Evolutionary conservation across 257 asterid species (phyloP).

Genomic region (Lycium ferocissimum): DNA sequence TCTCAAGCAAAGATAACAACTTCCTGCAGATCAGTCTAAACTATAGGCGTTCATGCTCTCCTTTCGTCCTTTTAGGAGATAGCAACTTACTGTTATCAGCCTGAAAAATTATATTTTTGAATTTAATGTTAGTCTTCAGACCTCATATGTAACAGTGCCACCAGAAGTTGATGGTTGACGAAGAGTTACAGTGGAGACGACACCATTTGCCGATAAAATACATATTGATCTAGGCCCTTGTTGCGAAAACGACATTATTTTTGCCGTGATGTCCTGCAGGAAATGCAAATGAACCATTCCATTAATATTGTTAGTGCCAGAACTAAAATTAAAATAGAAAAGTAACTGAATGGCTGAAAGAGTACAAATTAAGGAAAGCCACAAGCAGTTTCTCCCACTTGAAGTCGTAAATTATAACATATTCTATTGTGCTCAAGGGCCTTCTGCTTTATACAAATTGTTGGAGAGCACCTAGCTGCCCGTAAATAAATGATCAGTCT

Average conservation of each 20-base stretch:
- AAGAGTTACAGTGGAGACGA: conserved; percentile 72
- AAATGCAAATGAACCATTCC: neutral
- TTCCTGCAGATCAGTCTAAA: conserved; percentile 6
- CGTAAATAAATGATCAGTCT: neutral
- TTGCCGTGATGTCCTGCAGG: conserved; percentile 74
- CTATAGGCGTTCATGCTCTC: neutral
- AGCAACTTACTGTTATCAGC: conserved; percentile 13
- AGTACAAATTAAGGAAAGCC: conserved; percentile 7
- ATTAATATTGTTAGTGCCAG: conserved; percentile 8
- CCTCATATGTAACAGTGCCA: conserved; percentile 86
- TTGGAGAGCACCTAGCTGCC: neutral
- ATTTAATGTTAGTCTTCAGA: conserved; percentile 37
- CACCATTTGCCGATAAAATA: conserved; percentile 73
- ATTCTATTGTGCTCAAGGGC: neutral
- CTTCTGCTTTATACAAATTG: neutral
- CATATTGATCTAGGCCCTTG: conserved; percentile 71
- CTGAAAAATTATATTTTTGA: conserved; percentile 22
- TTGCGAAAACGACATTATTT: conserved; percentile 62
- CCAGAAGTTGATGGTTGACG: conserved; percentile 65
- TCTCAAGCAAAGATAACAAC: conserved; percentile 19
- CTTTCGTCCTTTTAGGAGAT: conserved; percentile 7
- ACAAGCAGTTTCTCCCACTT: conserved; percentile 19
- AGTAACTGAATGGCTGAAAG: conserved; percentile 1
- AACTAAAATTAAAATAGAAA: neutral
- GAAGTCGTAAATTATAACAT: neutral